phyloP scores from a whole-genome alignment of 2,329 filamentous ascomycete species.

The Nemania sp. region DNA sequence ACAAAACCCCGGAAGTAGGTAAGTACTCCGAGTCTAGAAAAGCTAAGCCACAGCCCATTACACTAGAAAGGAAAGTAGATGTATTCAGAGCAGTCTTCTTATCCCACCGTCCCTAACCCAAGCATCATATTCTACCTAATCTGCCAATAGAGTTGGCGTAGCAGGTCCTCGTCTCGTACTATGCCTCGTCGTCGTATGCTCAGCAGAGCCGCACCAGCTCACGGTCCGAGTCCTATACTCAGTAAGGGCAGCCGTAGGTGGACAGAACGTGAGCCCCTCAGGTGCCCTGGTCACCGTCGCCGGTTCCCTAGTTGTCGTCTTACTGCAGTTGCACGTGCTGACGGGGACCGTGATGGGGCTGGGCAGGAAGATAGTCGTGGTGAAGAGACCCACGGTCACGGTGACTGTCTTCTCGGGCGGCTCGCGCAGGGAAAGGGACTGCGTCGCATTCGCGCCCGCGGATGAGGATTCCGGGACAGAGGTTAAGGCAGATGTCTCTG shows the following conservation, averaged over 20 bases:
- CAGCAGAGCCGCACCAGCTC: background rate
- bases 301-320: no score
- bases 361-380: slow-evolving; percentile 39
- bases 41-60: no score
- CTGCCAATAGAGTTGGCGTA: background rate
- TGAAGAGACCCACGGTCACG: slow-evolving; percentile 30
- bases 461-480: slow-evolving; percentile 21
- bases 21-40: background rate
- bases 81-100: background rate
- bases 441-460: background rate
- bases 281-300: background rate
- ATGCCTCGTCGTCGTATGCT: background rate
- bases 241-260: background rate
- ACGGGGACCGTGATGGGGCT: slow-evolving; percentile 35
- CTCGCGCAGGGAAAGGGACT: slow-evolving; percentile 7
- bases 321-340: slow-evolving; percentile 24
- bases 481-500: slow-evolving; percentile 25
- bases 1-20: background rate
- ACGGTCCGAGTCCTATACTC: slow-evolving; percentile 24
- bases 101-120: background rate
- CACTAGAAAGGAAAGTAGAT: no score
- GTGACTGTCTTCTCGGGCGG: slow-evolving; percentile 16
- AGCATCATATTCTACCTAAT: background rate
- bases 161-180: background rate
- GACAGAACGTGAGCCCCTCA: background rate